These are phyloP conservation scores for Cryptococcus sp. DNA, from an alignment of 1,284 basidiomycete genomes.

Conservation along the genomic window DNA sequence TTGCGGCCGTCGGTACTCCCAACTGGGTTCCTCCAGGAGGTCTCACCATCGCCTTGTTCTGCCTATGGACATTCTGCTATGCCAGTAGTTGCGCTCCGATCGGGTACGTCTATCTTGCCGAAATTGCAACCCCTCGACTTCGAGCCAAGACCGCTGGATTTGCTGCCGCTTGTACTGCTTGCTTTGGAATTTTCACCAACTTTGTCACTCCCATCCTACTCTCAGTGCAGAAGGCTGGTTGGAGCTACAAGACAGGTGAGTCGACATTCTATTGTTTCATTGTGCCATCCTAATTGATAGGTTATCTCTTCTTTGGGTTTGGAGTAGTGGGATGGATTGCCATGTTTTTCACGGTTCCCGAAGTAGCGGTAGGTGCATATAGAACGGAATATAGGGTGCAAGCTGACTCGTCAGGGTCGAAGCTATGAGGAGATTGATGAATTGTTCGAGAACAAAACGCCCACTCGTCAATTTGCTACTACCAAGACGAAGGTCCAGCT, in stretches of 20 bases:
- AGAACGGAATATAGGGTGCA: not conserved
- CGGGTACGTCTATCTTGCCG: slow-evolving; percentile 22
- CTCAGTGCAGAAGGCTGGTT: slow-evolving; percentile 1
- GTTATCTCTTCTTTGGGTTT: slow-evolving; percentile 9
- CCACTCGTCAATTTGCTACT: slow-evolving; percentile 7
- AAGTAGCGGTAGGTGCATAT: not conserved
- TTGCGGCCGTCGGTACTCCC: slow-evolving; percentile 4
- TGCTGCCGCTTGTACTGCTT: slow-evolving; percentile 10
- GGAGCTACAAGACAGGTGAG: slow-evolving; percentile 2
- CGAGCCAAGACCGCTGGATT: slow-evolving; percentile 24
- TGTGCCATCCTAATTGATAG: not conserved
- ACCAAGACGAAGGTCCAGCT: slow-evolving; percentile 5
- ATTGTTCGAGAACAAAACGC: slow-evolving; percentile 13
- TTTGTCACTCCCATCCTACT: slow-evolving; percentile 13
- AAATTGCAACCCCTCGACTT: slow-evolving; percentile 22
- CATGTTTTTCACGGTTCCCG: slow-evolving; percentile 13
- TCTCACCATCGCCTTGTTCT: slow-evolving; percentile 15
- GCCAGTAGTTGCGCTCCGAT: slow-evolving; percentile 21
- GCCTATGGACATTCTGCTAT: slow-evolving; percentile 20
- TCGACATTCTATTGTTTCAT: slow-evolving; percentile 1
- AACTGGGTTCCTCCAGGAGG: slow-evolving; percentile 1
- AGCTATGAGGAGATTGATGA: slow-evolving; percentile 15
- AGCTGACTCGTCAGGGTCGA: slow-evolving; percentile 2
- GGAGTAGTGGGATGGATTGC: slow-evolving; percentile 6
- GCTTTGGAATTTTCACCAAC: slow-evolving; percentile 12